These are phyloP conservation scores for Kazachstania sp. DNA, from an alignment of 1,139 yeast genomes.

Conservation along the genomic window DNA sequence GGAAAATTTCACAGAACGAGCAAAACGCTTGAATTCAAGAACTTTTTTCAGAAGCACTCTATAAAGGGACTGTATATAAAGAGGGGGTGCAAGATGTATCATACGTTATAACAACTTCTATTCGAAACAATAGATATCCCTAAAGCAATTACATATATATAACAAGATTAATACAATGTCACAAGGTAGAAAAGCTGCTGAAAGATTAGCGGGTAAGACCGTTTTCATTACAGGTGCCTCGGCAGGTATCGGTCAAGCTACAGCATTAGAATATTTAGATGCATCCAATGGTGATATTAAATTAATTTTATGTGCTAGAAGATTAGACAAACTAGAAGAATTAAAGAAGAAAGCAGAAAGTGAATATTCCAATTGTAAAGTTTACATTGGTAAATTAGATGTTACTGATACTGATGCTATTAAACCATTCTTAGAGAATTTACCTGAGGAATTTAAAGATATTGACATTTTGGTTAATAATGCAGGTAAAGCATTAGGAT, in stretches of 20 bases:
- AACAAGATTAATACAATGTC: constrained; percentile 27
- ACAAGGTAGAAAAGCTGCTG: constrained; percentile 34
- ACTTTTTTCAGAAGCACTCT: neutral
- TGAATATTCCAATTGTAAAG: constrained; percentile 43
- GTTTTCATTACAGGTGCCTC: constrained; percentile 39
- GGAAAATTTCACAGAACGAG: too few species aligned
- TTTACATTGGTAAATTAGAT: constrained; percentile 49
- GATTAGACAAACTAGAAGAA: constrained; percentile 45
- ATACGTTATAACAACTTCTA: too few species aligned
- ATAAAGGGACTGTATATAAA: too few species aligned
- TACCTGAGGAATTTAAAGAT: constrained; percentile 49
- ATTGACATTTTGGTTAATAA: constrained; percentile 67
- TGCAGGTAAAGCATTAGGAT: constrained; percentile 75
- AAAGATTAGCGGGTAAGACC: constrained; percentile 37
- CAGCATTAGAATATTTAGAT: constrained; percentile 62
- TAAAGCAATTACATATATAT: too few species aligned
- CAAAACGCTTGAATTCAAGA: too few species aligned
- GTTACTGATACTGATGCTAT: constrained; percentile 47
- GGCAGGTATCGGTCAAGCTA: constrained; percentile 63
- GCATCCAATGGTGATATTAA: constrained; percentile 62
- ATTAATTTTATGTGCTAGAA: constrained; percentile 61
- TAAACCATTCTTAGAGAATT: constrained; percentile 40
- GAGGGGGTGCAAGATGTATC: too few species aligned
- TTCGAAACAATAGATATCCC: too few species aligned
- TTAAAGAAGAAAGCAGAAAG: constrained; percentile 39